A percentile compares a stretch with the other conserved stretches of the same genome.
Evolutionary conservation across 352 stramenopile species (phyloP).

Genomic region (Phytophthora agathidicida): DNA sequence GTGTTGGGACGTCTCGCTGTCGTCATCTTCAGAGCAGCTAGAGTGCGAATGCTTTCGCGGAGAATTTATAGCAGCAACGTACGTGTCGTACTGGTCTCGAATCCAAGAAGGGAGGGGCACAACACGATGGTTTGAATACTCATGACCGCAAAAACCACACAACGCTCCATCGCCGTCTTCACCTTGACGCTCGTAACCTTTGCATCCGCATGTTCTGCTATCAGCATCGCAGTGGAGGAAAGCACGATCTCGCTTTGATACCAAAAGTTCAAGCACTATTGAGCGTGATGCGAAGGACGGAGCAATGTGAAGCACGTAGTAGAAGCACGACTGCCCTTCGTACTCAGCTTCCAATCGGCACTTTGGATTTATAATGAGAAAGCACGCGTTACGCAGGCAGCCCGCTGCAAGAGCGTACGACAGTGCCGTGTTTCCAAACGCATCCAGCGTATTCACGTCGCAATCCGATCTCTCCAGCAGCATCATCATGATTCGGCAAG

Average conservation of each 20-base stretch:
- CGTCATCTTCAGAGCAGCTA: constrained; percentile 14
- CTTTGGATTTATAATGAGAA: constrained; percentile 35
- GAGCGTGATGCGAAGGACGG: constrained; percentile 54
- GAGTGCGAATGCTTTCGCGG: constrained; percentile 1
- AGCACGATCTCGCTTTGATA: constrained; percentile 32
- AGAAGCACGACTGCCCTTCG: constrained; percentile 67
- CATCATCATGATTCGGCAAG: constrained; percentile 26
- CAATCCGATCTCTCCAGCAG: constrained; percentile 31
- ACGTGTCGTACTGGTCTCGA: constrained; percentile 74
- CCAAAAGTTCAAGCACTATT: constrained; percentile 43
- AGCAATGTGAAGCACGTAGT: constrained; percentile 63
- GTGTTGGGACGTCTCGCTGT: constrained; percentile 13
- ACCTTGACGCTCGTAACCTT: constrained; percentile 52
- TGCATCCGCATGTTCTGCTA: constrained; percentile 54
- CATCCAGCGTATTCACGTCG: constrained; percentile 60
- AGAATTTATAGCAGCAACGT: constrained; percentile 15
- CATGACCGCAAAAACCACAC: constrained; percentile 64
- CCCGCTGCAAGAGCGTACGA: constrained; percentile 50
- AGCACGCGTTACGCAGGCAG: constrained; percentile 41
- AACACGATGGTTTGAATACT: constrained; percentile 23
- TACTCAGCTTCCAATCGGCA: constrained; percentile 59
- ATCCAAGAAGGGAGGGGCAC: constrained; percentile 74
- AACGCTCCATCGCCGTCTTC: neutral
- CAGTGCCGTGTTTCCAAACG: constrained; percentile 52
- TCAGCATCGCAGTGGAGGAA: constrained; percentile 59